Evolutionary conservation across 768 basidiomycete genomes (phyloP).

Genomic region (Phaffia tasmanica): DNA sequence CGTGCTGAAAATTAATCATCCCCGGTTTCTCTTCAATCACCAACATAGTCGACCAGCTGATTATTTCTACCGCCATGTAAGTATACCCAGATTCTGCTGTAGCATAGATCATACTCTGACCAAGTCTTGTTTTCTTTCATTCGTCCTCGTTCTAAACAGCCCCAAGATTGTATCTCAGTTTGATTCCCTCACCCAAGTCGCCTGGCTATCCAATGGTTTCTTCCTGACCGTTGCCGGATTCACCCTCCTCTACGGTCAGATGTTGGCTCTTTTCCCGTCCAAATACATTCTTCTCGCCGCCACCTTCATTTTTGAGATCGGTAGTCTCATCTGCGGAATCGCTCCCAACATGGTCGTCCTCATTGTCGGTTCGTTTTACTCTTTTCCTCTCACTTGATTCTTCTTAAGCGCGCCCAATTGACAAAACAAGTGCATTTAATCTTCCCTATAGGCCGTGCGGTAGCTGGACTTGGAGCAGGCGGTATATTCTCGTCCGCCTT

Average conservation of each 20-base stretch:
- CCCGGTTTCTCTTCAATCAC: too few relatives aligned
- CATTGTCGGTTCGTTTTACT: conserved; percentile 29
- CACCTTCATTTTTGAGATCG: conserved; percentile 38
- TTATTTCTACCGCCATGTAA: neutral
- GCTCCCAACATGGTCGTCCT: conserved; percentile 29
- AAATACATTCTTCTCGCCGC: conserved; percentile 36
- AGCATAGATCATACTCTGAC: too few relatives aligned
- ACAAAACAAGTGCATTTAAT: neutral
- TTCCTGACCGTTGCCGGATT: conserved; percentile 30
- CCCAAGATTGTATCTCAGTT: conserved; percentile 37
- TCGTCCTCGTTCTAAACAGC: conserved; percentile 29
- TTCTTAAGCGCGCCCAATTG: neutral
- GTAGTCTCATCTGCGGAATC: conserved; percentile 36
- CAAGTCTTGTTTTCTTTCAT: neutral
- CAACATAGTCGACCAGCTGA: too few relatives aligned
- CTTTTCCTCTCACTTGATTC: neutral
- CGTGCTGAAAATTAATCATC: too few relatives aligned
- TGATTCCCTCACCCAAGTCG: conserved; percentile 33
- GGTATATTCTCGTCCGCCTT: conserved; percentile 27
- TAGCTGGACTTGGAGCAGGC: conserved; percentile 10
- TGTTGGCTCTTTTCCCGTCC: conserved; percentile 18
- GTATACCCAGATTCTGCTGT: too few relatives aligned
- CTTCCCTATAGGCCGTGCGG: neutral
- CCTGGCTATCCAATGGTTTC: conserved; percentile 32
- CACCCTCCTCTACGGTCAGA: conserved; percentile 26